phyloP scores from a whole-genome alignment of 805 yeast genomes.

The Candida piceae region DNA sequence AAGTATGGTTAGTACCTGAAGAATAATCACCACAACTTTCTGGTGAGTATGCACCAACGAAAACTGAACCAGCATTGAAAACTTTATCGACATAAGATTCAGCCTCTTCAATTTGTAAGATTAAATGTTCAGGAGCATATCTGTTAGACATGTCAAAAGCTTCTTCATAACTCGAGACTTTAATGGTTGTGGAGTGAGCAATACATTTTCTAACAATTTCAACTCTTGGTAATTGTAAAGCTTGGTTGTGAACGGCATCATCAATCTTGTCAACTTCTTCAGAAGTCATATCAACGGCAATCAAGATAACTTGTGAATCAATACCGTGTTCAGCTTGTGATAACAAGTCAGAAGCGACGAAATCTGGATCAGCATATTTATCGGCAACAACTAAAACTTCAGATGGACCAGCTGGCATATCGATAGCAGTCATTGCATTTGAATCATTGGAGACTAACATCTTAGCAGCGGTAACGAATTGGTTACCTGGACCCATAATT shows the following conservation, averaged over 20 bases:
- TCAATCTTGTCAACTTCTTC: slow-evolving; percentile 65
- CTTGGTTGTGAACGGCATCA: slow-evolving; percentile 80
- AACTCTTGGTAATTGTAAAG: slow-evolving; percentile 78
- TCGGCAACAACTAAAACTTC: slow-evolving; percentile 97
- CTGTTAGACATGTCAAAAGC: slow-evolving; percentile 84
- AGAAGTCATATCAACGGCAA: slow-evolving; percentile 69
- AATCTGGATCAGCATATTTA: slow-evolving; percentile 81
- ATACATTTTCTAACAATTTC: slow-evolving; percentile 91
- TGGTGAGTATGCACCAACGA: slow-evolving; percentile 94
- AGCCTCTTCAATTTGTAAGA: slow-evolving; percentile 83
- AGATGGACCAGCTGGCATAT: slow-evolving; percentile 99
- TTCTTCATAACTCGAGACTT: slow-evolving; percentile 63
- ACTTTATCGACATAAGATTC: slow-evolving; percentile 63
- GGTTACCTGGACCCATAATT: slow-evolving; percentile 98
- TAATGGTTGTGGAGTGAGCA: slow-evolving; percentile 80
- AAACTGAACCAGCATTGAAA: slow-evolving; percentile 92
- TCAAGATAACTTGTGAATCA: slow-evolving; percentile 92
- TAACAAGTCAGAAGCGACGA: slow-evolving; percentile 92
- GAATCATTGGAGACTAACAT: slow-evolving; percentile 96
- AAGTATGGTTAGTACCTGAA: slow-evolving; percentile 95
- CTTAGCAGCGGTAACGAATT: slow-evolving; percentile 98
- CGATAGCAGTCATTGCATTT: slow-evolving; percentile 90
- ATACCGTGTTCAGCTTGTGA: slow-evolving; percentile 99
- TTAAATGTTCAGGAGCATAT: slow-evolving; percentile 98
- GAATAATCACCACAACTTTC: slow-evolving; percentile 99